Evolutionary conservation across 371 early-diverging fungal species (phyloP).

Genomic region (Cokeromyces recurvatus): DNA sequence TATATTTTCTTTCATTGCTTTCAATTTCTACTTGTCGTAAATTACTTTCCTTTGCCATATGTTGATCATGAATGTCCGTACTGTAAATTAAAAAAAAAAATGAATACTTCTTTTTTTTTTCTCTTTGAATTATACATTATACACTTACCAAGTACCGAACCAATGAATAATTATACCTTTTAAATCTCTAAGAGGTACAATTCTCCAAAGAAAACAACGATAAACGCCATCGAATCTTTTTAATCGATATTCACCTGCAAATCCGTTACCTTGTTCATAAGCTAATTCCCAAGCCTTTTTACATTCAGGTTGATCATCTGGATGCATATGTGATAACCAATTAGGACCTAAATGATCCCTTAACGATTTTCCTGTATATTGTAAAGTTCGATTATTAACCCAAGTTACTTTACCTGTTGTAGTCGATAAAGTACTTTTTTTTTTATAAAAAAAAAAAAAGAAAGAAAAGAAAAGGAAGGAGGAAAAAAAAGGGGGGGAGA

Average conservation of each 20-base stretch:
- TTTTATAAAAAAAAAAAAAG: constrained; percentile 4
- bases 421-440: constrained; percentile 58
- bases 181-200: constrained; percentile 55
- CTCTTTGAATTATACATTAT: neutral
- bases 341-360: constrained; percentile 49
- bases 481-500: no score
- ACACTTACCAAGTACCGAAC: constrained; percentile 45
- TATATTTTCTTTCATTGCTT: constrained; percentile 61
- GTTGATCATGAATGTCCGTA: constrained; percentile 64
- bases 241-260: constrained; percentile 56
- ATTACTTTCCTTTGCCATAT: constrained; percentile 47
- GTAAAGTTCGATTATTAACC: constrained; percentile 58
- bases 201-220: constrained; percentile 58
- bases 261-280: constrained; percentile 54
- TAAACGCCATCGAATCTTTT: constrained; percentile 58
- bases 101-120: neutral
- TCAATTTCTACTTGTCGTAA: constrained; percentile 56
- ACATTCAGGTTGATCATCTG: constrained; percentile 49
- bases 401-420: constrained; percentile 53
- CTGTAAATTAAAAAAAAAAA: constrained; percentile 16
- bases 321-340: constrained; percentile 55
- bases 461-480: neutral
- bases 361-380: constrained; percentile 48
- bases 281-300: constrained; percentile 49
- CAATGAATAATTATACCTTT: constrained; percentile 60